Percentiles rank a stretch among this genome's conserved stretches.
Evolutionary conservation across 306 rosid species (phyloP).

Genomic region (Citrullus mucosospermus): DNA sequence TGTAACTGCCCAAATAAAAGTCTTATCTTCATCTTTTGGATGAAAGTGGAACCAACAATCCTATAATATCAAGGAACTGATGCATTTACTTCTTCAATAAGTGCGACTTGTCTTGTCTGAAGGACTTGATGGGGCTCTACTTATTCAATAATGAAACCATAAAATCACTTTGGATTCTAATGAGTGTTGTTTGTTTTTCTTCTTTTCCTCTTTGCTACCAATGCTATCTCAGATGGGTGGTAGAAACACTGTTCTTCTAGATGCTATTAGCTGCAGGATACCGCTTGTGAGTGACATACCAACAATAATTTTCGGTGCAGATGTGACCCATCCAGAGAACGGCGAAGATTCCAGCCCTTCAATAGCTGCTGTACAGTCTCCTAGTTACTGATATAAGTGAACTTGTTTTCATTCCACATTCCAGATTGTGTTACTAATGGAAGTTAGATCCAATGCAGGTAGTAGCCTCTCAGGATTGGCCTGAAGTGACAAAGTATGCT

Average conservation of each 20-base stretch:
- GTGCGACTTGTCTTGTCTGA: not conserved
- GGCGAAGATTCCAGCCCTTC: conserved; percentile 95
- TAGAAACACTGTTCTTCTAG: conserved; percentile 87
- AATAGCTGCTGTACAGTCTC: conserved; percentile 63
- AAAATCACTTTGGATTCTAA: not conserved
- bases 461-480: conserved; percentile 97
- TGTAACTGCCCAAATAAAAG: not conserved
- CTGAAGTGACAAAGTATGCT: conserved; percentile 90
- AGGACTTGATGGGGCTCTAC: not conserved
- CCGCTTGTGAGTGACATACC: conserved; percentile 91
- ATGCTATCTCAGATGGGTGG: conserved; percentile 78
- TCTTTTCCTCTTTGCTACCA: not conserved
- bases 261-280: conserved; percentile 87
- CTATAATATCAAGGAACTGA: not conserved
- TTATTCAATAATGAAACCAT: not conserved
- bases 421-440: conserved; percentile 13
- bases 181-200: conserved; percentile 2
- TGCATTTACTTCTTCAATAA: not conserved
- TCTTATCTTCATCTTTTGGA: not conserved
- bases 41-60: not conserved
- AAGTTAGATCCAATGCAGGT: conserved; percentile 39
- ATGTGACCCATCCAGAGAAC: conserved; percentile 89
- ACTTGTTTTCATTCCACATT: not conserved
- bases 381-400: not conserved
- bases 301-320: conserved; percentile 89